Evolutionary conservation across 2,329 filamentous ascomycete genomes (phyloP).

Genomic region (Diaporthe citriasiana): DNA sequence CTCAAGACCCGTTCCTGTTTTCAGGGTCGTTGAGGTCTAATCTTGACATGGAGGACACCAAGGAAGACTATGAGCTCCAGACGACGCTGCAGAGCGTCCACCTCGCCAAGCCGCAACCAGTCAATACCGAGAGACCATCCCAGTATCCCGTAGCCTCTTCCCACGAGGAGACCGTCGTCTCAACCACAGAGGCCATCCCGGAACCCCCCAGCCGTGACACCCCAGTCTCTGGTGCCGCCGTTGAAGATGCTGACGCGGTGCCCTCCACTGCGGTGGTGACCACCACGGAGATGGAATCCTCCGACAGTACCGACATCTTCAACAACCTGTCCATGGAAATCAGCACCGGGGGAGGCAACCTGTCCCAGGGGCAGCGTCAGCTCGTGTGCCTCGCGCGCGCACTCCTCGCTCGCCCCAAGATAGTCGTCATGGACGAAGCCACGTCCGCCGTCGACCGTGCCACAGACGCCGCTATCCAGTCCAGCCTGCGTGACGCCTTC

Average conservation of each 20-base stretch:
- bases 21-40: slow-evolving; percentile 75
- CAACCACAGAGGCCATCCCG: slow-evolving; percentile 40
- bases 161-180: slow-evolving; percentile 44
- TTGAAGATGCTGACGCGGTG: slow-evolving; percentile 30
- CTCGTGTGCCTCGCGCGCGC: slow-evolving; percentile 63
- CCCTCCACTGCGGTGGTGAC: slow-evolving; percentile 20
- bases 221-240: not conserved
- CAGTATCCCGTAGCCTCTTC: slow-evolving; percentile 36
- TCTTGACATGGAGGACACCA: slow-evolving; percentile 73
- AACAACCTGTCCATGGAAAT: slow-evolving; percentile 51
- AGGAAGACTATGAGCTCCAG: slow-evolving; percentile 73
- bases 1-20: slow-evolving; percentile 77
- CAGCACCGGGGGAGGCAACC: slow-evolving; percentile 51
- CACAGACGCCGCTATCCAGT: slow-evolving; percentile 71
- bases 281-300: slow-evolving; percentile 32
- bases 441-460: slow-evolving; percentile 67
- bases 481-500: slow-evolving; percentile 63
- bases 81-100: slow-evolving; percentile 72
- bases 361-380: slow-evolving; percentile 64
- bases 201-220: slow-evolving; percentile 28
- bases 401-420: slow-evolving; percentile 56
- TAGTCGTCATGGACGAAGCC: slow-evolving; percentile 59
- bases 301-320: slow-evolving; percentile 49
- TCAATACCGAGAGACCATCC: slow-evolving; percentile 53
- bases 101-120: slow-evolving; percentile 63